Percentiles rank a stretch among this genome's conserved stretches.
Evolutionary conservation across 352 stramenopile genomes (phyloP).

Genomic region (Globisporangium orthogonon): DNA sequence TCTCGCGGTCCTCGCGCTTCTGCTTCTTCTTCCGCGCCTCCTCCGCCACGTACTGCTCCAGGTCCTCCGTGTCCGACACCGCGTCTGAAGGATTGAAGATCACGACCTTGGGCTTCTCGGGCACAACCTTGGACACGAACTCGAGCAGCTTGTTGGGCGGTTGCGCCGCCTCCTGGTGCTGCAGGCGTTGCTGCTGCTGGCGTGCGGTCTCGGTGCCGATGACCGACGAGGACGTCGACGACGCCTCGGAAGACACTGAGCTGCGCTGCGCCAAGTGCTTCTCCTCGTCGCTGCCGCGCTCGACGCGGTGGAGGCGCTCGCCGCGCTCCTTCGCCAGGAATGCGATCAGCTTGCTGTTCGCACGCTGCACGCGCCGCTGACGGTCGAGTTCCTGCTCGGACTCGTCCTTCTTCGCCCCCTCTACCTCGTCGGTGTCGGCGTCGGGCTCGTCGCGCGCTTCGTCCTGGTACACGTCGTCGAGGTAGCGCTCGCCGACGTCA

Average conservation of each 20-base stretch:
- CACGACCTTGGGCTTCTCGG: conserved; percentile 42
- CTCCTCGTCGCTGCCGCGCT: conserved; percentile 12
- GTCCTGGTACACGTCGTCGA: conserved; percentile 67
- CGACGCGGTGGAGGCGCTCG: conserved; percentile 32
- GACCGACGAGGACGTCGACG: conserved; percentile 13
- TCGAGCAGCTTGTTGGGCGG: conserved; percentile 33
- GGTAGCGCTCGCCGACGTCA: conserved; percentile 62
- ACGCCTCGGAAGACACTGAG: conserved; percentile 22
- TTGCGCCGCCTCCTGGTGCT: not conserved
- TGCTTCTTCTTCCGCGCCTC: conserved; percentile 37
- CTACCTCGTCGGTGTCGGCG: conserved; percentile 7
- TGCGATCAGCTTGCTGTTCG: conserved; percentile 49
- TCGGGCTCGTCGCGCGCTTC: conserved; percentile 36
- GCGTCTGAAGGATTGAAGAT: conserved; percentile 51
- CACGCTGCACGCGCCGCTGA: conserved; percentile 16
- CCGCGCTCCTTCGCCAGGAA: conserved; percentile 54
- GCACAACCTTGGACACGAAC: conserved; percentile 52
- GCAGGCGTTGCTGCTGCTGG: not conserved
- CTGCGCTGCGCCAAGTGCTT: conserved; percentile 2
- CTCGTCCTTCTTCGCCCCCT: not conserved
- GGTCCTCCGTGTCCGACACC: conserved; percentile 19
- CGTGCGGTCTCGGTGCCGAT: not conserved
- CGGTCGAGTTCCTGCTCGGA: conserved; percentile 4
- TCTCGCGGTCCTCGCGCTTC: conserved; percentile 37
- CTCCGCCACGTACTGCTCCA: conserved; percentile 33